Evolutionary conservation across 2,329 filamentous ascomycete genomes (phyloP), one percentile per base, ranked within the genome.

Genomic region (Phyllosticta citrichinensis): DNA sequence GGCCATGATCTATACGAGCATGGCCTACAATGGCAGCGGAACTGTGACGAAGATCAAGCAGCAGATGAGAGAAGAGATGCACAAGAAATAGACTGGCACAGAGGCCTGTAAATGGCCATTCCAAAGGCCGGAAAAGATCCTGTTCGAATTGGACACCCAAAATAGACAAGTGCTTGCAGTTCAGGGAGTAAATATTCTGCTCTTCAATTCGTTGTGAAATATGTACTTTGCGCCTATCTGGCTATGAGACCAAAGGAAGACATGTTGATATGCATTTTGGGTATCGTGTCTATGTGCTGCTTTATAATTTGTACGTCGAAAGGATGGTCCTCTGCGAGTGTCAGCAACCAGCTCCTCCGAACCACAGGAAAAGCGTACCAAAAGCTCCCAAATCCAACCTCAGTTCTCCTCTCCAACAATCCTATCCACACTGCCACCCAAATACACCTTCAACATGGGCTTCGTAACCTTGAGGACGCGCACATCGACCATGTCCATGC

Each of bases 1-100:
- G 14, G 91, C 91, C 2, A 94, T 96, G 85, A 81, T 96, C 58
- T 97, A 97, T 73, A 99, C 94, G 0, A 88, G 83, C 4, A 73
- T 88, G 66, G 81, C 84, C 56, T 87, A 85, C 66, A 82, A 83
- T 17, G 84, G 84, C 52, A 75, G 79, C 2, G 83, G 83, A n/a
- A 85, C 83, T 0, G 80, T 86, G 33, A 84, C 73, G 25, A 72
- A 74, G 62, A 79, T 81, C 58, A 81, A 81, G 70, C 63, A 69
- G 57, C 77, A 80, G 67, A 80, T 81, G 77, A 71, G 77, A 54
- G 74, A 77, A 25, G 74, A 75, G 53, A 70, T 76, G 54, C 61
- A 64, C 47, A 66, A 64, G 57, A 51, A 30, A 56, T 62, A 60
- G 57, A 60, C 27, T 14, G 33, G 3, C 12, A 17, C 33, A 17